A percentile compares a stretch with the other conserved stretches of the same genome.
Evolutionary conservation across 441 rosid species (phyloP).

Genomic region (Pelargonium myrrhifolium): DNA sequence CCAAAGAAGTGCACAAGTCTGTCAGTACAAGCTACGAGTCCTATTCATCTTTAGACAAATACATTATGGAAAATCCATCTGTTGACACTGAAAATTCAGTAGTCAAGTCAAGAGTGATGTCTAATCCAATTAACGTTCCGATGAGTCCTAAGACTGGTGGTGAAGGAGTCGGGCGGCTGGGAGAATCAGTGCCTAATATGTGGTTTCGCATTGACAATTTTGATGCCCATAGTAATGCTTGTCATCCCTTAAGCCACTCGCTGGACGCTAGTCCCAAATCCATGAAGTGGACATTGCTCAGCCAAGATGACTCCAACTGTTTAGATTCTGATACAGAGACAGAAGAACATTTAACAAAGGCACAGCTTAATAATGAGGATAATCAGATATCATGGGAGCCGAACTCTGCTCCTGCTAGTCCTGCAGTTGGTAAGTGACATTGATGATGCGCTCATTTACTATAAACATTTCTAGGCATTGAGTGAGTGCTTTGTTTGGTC

Average conservation of each 20-base stretch:
- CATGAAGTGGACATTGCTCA: conserved; percentile 29
- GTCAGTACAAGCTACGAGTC: conserved; percentile 21
- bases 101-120: conserved; percentile 26
- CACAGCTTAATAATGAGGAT: conserved; percentile 23
- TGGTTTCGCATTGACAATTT: conserved; percentile 30
- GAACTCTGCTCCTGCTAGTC: conserved; percentile 30
- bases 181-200: conserved; percentile 65
- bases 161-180: conserved; percentile 35
- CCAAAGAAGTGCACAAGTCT: conserved; percentile 20
- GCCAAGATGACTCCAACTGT: conserved; percentile 28
- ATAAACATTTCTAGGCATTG: conserved; percentile 6
- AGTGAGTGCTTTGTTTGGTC: conserved; percentile 11
- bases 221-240: conserved; percentile 17
- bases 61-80: conserved; percentile 21
- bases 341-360: conserved; percentile 25
- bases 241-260: conserved; percentile 53
- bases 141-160: conserved; percentile 21
- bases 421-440: conserved; percentile 50
- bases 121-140: conserved; percentile 50
- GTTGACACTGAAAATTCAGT: conserved; percentile 24
- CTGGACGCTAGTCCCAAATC: conserved; percentile 44
- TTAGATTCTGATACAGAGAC: conserved; percentile 25
- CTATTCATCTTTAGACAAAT: conserved; percentile 21
- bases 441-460: neutral
- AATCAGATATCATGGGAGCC: conserved; percentile 26